phyloP scores from a whole-genome alignment of 1,284 basidiomycete genomes.

The Rhodotorula sp. region DNA sequence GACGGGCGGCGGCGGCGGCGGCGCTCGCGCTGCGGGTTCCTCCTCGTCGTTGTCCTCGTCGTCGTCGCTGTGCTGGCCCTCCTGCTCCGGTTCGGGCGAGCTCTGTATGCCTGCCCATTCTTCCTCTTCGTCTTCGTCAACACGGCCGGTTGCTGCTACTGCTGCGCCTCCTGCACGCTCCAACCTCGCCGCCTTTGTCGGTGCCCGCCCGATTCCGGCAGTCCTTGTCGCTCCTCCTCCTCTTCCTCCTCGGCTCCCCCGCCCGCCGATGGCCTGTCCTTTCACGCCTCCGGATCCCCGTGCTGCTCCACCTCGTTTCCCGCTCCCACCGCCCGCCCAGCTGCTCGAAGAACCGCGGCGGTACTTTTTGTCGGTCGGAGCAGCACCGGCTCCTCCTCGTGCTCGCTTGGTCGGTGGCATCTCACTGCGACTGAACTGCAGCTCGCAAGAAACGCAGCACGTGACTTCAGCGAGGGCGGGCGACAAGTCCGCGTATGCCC shows the following conservation, averaged over 20 bases:
- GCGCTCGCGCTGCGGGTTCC: too few relatives aligned
- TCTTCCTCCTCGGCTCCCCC: not conserved
- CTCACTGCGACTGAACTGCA: too few relatives aligned
- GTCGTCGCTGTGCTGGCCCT: not conserved
- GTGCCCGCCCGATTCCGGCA: not conserved
- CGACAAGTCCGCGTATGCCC: too few relatives aligned
- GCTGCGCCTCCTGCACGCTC: not conserved
- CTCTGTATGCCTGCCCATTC: not conserved
- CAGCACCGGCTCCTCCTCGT: not conserved
- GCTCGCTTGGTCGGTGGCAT: too few relatives aligned
- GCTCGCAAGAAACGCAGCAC: too few relatives aligned
- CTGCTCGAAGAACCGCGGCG: constrained; percentile 5
- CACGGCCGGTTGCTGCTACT: not conserved
- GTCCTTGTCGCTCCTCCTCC: not conserved
- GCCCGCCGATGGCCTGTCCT: not conserved
- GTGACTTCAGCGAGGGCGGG: too few relatives aligned
- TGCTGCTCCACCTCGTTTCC: not conserved
- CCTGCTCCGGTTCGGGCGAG: not conserved
- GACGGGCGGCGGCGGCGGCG: not conserved
- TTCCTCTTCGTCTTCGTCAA: constrained; percentile 3
- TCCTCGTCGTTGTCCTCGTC: not conserved
- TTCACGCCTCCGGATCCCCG: not conserved
- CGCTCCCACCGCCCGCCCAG: not conserved
- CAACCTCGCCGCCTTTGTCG: not conserved
- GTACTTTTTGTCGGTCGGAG: constrained; percentile 2